Base-by-base conservation (phyloP, 805 yeast species). In the Wickerhamiella sergipiensis region DNA sequence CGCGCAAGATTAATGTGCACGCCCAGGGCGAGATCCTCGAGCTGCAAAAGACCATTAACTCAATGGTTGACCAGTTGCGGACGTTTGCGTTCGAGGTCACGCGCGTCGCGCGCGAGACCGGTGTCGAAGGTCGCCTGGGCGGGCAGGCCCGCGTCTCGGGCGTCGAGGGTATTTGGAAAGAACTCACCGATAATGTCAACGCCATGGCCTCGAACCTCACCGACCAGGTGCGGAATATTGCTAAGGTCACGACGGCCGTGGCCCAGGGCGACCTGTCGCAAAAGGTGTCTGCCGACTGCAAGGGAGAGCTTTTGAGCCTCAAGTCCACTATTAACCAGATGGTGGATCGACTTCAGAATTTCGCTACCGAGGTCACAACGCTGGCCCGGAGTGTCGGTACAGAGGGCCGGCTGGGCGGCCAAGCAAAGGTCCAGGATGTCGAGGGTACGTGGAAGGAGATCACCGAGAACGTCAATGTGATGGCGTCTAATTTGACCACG, bases 21-120 rank as follows among this genome's bases (percentile, higher is more conserved):
- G 95, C 95, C 7, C 95, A 86, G 64, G 95, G 95, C 46, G 95
- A 85, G 67, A 86, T 85, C 55, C 71, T 84, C 52, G 90, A 83
- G 59, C 73, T 86, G 55, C 95, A 85, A 64, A 83, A 83, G 70
- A 86, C 94, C 8, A 85, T 85, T 60, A 86, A 86, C 63, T 79
- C 88, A 53, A 86, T 85, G 92, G 92, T 85, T 67, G 90, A 83
- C 63, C 92, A 85, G 64, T 75, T 85, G 58, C 71, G 89, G 59
- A 80, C 83, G 22, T 85, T 85, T 67, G 90, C 92, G 1, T 82
- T 83, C 58, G 95, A 86, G 65, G 94, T 85, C 38, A 80, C 90
- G 1, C 78, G 88, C 54, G 94, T 85, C 12, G 90, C 95, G 2
- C 73, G 92, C 53, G 95, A 86, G 65, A 88, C 88, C 21, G 95